These are phyloP conservation scores for Penicillium sp. DNA, from an alignment of 2,329 filamentous ascomycete genomes.

Conservation along the genomic window DNA sequence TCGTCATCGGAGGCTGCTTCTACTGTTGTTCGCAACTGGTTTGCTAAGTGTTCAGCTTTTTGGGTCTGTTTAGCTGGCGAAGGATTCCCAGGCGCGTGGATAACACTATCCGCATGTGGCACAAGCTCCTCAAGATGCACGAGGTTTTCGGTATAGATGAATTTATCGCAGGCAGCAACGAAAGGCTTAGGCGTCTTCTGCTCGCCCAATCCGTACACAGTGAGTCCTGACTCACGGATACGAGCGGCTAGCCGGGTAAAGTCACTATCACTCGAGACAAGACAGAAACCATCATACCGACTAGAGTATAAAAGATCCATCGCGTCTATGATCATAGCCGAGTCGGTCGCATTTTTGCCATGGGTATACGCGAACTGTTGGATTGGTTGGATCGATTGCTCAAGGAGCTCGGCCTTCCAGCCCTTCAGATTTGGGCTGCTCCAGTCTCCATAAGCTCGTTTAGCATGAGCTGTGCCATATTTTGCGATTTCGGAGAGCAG, in stretches of 20 bases:
- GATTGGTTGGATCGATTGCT: slow-evolving; percentile 7
- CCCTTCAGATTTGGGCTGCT: slow-evolving; percentile 2
- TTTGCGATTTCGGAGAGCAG: slow-evolving; percentile 16
- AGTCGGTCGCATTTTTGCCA: slow-evolving; percentile 15
- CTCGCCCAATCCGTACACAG: slow-evolving; percentile 36
- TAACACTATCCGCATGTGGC: slow-evolving; percentile 1
- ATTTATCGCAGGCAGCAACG: slow-evolving; percentile 12
- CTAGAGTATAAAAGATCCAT: slow-evolving; percentile 38
- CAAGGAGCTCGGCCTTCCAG: slow-evolving; percentile 5
- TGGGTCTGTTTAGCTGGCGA: neutral
- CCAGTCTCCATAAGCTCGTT: slow-evolving; percentile 17
- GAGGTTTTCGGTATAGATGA: slow-evolving; percentile 10
- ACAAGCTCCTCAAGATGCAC: slow-evolving; percentile 3
- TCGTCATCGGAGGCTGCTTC: slow-evolving; percentile 9
- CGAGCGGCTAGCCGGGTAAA: slow-evolving; percentile 36
- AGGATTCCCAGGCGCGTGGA: neutral
- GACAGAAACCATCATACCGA: slow-evolving; percentile 34
- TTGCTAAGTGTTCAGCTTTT: slow-evolving; percentile 1
- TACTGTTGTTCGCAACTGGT: slow-evolving; percentile 4
- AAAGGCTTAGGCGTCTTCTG: slow-evolving; percentile 21
- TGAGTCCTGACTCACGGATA: slow-evolving; percentile 36
- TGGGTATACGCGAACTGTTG: slow-evolving; percentile 14
- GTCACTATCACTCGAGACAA: slow-evolving; percentile 39
- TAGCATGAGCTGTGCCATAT: slow-evolving; percentile 16
- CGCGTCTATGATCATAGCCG: slow-evolving; percentile 36